Evolutionary conservation across 345 rosid genomes (phyloP).

Genomic region (Boechera stricta): DNA sequence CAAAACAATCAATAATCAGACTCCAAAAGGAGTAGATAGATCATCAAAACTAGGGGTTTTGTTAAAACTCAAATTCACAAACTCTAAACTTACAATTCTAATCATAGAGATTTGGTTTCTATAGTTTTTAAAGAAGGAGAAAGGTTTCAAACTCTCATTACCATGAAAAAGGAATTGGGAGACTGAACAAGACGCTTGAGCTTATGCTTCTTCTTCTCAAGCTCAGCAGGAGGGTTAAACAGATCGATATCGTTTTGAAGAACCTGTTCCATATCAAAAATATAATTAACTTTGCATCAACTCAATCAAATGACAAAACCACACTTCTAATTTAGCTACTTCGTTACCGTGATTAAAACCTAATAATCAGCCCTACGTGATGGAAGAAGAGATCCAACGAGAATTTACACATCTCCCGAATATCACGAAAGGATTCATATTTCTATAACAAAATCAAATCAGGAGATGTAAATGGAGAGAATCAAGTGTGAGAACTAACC

Average conservation of each 20-base stretch:
- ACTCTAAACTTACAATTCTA: background rate
- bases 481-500: constrained; percentile 26
- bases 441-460: background rate
- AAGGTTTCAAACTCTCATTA: constrained; percentile 27
- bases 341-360: too few species aligned
- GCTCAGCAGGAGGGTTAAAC: constrained; percentile 75
- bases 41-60: background rate
- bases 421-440: background rate
- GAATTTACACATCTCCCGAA: background rate
- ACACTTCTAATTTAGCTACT: too few species aligned
- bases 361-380: background rate
- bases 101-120: background rate
- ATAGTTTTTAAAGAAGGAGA: background rate
- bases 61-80: background rate
- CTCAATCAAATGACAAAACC: background rate
- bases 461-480: background rate
- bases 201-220: constrained; percentile 86
- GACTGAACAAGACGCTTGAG: constrained; percentile 82
- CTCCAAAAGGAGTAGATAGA: background rate
- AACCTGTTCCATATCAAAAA: constrained; percentile 46
- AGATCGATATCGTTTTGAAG: constrained; percentile 75
- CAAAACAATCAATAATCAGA: background rate
- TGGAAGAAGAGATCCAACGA: background rate
- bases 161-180: constrained; percentile 78
- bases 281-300: background rate